These are phyloP conservation scores for Eucalyptus erythrocorys DNA, from an alignment of 345 rosid genomes.

Conservation along the genomic window DNA sequence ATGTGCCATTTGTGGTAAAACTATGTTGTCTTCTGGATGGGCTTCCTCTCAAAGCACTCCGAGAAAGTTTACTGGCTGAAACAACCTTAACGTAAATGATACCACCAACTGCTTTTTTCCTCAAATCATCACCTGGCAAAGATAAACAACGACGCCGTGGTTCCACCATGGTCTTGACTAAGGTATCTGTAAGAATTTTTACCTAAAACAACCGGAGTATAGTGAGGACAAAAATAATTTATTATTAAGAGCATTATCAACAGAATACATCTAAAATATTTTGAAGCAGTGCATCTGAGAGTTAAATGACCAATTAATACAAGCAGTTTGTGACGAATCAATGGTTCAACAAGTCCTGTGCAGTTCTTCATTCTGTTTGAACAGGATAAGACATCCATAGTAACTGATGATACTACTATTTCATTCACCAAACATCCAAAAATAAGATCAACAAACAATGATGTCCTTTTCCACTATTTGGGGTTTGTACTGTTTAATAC, in stretches of 20 bases:
- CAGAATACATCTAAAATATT: not conserved
- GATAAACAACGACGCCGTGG: conserved; percentile 77
- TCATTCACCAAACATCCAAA: not conserved
- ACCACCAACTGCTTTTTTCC: conserved; percentile 84
- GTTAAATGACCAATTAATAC: not conserved
- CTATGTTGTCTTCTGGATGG: conserved; percentile 42
- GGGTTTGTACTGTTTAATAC: not conserved
- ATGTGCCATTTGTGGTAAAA: conserved; percentile 7
- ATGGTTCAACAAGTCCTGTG: not conserved
- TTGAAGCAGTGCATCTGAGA: not conserved
- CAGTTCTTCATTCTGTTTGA: not conserved
- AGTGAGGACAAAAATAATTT: not conserved
- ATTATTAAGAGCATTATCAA: not conserved
- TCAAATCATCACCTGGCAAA: conserved; percentile 63
- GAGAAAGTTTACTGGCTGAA: conserved; percentile 60
- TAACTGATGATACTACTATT: not conserved
- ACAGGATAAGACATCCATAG: not conserved
- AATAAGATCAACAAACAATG: not conserved
- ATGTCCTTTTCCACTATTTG: not conserved
- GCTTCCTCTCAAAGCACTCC: conserved; percentile 45
- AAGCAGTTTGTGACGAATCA: not conserved
- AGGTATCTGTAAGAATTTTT: conserved; percentile 65
- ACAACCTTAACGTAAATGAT: conserved; percentile 60
- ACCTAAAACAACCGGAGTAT: conserved; percentile 27
- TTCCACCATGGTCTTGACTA: conserved; percentile 90